Conservation (phyloP, 176 grass and related monocot genomes). For the Neostapfia colusana region DNA sequence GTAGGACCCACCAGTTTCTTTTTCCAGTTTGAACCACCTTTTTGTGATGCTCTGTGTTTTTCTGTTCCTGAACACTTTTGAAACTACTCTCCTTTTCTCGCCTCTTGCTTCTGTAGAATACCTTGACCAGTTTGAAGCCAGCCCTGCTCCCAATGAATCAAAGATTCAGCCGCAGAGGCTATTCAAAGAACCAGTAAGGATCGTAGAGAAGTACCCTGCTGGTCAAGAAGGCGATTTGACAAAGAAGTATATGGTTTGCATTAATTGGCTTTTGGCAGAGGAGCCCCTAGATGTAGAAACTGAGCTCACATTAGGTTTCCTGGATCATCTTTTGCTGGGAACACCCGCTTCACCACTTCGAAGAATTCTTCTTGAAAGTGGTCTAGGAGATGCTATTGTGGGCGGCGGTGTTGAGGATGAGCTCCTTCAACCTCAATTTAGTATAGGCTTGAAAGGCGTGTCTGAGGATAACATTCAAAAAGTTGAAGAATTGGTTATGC, state of each 20-base stretch:
- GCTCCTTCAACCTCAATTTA: slow-evolving; percentile 91
- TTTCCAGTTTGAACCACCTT: slow-evolving; percentile 18
- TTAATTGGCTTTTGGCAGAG: slow-evolving; percentile 92
- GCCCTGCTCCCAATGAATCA: slow-evolving; percentile 65
- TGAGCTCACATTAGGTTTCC: slow-evolving; percentile 82
- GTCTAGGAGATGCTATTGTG: slow-evolving; percentile 83
- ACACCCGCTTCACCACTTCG: slow-evolving; percentile 93
- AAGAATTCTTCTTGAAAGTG: slow-evolving; percentile 87
- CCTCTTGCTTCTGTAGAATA: slow-evolving; percentile 61
- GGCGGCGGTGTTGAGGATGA: slow-evolving; percentile 98
- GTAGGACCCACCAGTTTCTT: slow-evolving; percentile 19
- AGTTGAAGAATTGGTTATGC: slow-evolving; percentile 83
- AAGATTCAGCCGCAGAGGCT: slow-evolving; percentile 81
- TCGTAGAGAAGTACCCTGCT: slow-evolving; percentile 87
- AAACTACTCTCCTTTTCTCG: not conserved
- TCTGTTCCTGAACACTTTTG: slow-evolving; percentile 1
- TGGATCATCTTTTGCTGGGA: slow-evolving; percentile 92
- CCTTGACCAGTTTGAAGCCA: slow-evolving; percentile 91
- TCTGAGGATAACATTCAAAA: slow-evolving; percentile 74
- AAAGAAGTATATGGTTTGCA: slow-evolving; percentile 96
- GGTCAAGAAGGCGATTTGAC: slow-evolving; percentile 79
- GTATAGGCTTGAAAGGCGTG: slow-evolving; percentile 91
- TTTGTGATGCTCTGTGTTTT: slow-evolving; percentile 26
- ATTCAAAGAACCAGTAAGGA: slow-evolving; percentile 71
- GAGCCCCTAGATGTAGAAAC: slow-evolving; percentile 81